A percentile compares a stretch with the other conserved stretches of the same genome.
Evolutionary conservation across 2,329 filamentous ascomycete species (phyloP).

Genomic region (Trichoderma koningiopsis): DNA sequence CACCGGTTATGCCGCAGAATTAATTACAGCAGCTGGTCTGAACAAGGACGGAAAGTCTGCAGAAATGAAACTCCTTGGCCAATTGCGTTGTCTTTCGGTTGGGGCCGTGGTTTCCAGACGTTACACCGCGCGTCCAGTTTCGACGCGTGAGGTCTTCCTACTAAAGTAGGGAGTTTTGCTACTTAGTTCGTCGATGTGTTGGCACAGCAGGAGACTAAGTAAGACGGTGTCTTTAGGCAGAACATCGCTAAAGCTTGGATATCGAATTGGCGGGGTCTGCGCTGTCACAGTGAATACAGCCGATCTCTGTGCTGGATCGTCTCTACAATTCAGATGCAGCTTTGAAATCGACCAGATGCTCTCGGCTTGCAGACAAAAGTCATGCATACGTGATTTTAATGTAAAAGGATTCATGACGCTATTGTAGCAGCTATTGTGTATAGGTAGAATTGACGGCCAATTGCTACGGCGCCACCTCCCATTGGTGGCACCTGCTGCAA

Average conservation of each 20-base stretch:
- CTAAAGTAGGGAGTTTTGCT: background rate
- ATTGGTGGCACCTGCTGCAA: conserved; percentile 5
- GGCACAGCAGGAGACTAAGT: background rate
- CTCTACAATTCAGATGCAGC: background rate
- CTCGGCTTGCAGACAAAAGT: background rate
- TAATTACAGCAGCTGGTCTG: background rate
- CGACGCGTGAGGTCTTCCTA: conserved; percentile 15
- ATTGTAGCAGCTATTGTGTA: background rate
- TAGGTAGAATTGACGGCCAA: background rate
- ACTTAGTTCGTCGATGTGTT: background rate
- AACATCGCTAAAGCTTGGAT: conserved; percentile 19
- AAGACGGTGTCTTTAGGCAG: background rate
- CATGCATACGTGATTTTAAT: background rate
- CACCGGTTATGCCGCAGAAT: background rate
- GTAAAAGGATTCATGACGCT: background rate
- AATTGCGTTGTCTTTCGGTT: conserved; percentile 1
- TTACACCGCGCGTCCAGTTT: conserved; percentile 12
- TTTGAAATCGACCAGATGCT: background rate
- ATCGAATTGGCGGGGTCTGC: conserved; percentile 12
- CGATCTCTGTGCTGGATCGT: background rate
- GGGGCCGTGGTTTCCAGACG: conserved; percentile 1
- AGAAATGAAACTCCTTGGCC: background rate
- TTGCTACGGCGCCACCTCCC: background rate
- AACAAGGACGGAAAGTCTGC: background rate
- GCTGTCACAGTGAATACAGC: background rate